Percentiles rank a stretch among this genome's conserved stretches.
Conservation (phyloP, 1,284 basidiomycete species). For the Ganoderma boninense region DNA sequence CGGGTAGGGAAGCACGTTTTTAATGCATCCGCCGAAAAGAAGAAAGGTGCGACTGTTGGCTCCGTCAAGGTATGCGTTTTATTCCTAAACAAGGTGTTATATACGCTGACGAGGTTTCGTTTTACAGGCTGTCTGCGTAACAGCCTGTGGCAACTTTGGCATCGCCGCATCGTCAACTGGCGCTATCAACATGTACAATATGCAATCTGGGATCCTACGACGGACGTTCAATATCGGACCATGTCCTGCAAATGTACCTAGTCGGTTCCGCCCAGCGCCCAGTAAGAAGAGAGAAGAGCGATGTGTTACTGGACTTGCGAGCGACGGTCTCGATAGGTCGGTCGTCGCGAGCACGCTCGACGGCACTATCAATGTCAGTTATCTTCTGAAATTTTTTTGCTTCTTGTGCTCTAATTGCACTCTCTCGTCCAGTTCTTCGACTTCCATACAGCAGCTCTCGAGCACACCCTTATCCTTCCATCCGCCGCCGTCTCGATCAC, state of each 20-base stretch:
- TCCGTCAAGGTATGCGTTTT: slow-evolving; percentile 64
- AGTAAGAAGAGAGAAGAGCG: slow-evolving; percentile 62
- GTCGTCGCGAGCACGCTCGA: slow-evolving; percentile 89
- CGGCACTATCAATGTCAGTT: slow-evolving; percentile 86
- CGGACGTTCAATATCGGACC: slow-evolving; percentile 78
- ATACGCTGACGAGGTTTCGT: background rate
- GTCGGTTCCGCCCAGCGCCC: slow-evolving; percentile 39
- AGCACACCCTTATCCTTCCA: slow-evolving; percentile 73
- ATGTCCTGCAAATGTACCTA: slow-evolving; percentile 61
- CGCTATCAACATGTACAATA: slow-evolving; percentile 89
- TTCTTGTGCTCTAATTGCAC: background rate
- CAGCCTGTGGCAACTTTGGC: slow-evolving; percentile 97
- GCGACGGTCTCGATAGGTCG: slow-evolving; percentile 85
- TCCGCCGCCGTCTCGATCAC: slow-evolving; percentile 77
- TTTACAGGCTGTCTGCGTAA: slow-evolving; percentile 83
- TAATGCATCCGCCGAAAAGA: slow-evolving; percentile 58
- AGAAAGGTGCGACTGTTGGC: slow-evolving; percentile 53
- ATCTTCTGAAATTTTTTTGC: background rate
- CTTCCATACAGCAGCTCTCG: slow-evolving; percentile 85
- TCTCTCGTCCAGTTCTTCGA: slow-evolving; percentile 84
- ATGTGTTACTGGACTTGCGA: slow-evolving; percentile 84
- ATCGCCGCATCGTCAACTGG: slow-evolving; percentile 85
- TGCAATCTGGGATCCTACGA: slow-evolving; percentile 93
- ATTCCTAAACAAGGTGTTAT: background rate
- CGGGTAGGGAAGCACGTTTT: slow-evolving; percentile 80